Evolutionary conservation across 2,329 filamentous ascomycete genomes (phyloP).

Genomic region (Clonostachys rosea): DNA sequence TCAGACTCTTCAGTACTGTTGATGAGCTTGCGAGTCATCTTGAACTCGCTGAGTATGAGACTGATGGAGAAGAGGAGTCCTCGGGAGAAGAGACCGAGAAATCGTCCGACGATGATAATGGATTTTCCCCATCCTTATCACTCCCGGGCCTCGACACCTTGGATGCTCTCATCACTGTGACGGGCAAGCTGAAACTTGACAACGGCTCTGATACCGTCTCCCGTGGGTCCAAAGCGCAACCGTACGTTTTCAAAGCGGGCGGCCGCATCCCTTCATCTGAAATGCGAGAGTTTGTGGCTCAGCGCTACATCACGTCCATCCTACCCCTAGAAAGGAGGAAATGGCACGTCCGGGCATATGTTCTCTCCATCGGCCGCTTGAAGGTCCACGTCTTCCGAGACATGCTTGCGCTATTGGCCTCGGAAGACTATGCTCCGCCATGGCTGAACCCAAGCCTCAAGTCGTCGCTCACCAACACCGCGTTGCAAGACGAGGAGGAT

Average conservation of each 20-base stretch:
- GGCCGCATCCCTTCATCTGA: slow-evolving; percentile 27
- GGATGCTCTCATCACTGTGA: too few species aligned
- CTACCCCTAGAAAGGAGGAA: slow-evolving; percentile 22
- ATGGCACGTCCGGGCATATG: slow-evolving; percentile 29
- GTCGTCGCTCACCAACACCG: slow-evolving; percentile 29
- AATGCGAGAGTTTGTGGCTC: slow-evolving; percentile 29
- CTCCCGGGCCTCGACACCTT: too few species aligned
- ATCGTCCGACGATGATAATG: slow-evolving; percentile 2
- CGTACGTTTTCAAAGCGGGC: slow-evolving; percentile 18
- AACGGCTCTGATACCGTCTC: slow-evolving; percentile 1
- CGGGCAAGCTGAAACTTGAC: slow-evolving; percentile 7
- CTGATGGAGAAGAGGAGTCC: slow-evolving; percentile 8
- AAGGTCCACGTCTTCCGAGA: slow-evolving; percentile 29
- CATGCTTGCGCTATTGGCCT: slow-evolving; percentile 25
- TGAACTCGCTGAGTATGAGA: slow-evolving; percentile 19
- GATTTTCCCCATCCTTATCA: too few species aligned
- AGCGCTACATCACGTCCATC: slow-evolving; percentile 25
- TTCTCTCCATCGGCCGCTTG: slow-evolving; percentile 25
- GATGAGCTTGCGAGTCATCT: slow-evolving; percentile 25
- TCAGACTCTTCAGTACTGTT: slow-evolving; percentile 29
- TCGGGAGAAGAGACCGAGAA: slow-evolving; percentile 3
- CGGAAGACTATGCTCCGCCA: slow-evolving; percentile 25
- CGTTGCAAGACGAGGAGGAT: slow-evolving; percentile 26
- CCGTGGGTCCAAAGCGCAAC: slow-evolving; percentile 4
- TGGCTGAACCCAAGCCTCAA: slow-evolving; percentile 25